These are phyloP conservation scores for Blepharisma japonicum DNA, from an alignment of 73 alveolate genomes.

Conservation along the genomic window DNA sequence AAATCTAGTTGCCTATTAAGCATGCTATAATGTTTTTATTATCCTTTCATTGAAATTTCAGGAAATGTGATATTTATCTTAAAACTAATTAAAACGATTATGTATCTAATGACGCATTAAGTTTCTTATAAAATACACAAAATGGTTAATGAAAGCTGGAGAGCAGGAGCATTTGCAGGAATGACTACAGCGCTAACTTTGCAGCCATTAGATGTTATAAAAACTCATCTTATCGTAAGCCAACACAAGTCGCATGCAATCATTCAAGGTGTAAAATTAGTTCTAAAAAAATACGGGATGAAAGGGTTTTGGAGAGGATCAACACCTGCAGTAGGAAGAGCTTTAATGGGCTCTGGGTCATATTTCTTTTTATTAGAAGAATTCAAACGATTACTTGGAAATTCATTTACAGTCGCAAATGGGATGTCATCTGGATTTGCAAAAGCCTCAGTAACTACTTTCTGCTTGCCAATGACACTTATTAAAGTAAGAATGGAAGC, in stretches of 20 bases:
- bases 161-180: conserved; percentile 26
- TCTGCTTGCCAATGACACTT: conserved; percentile 48
- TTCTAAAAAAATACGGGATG: not conserved
- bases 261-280: not conserved
- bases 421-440: conserved; percentile 40
- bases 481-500: conserved; percentile 58
- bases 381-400: not conserved
- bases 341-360: conserved; percentile 7
- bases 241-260: not conserved
- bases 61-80: no score
- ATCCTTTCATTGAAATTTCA: no score
- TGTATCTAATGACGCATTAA: no score
- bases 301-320: conserved; percentile 29
- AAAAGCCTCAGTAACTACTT: conserved; percentile 34
- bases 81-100: no score
- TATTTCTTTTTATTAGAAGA: conserved; percentile 23
- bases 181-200: not conserved
- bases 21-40: no score
- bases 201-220: conserved; percentile 21
- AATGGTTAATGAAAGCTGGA: not conserved
- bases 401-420: not conserved
- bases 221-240: not conserved
- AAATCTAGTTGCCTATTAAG: no score
- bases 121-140: no score
- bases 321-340: not conserved